Evolutionary conservation across 768 basidiomycete genomes (phyloP).

Genomic region (Ramaria sp.): DNA sequence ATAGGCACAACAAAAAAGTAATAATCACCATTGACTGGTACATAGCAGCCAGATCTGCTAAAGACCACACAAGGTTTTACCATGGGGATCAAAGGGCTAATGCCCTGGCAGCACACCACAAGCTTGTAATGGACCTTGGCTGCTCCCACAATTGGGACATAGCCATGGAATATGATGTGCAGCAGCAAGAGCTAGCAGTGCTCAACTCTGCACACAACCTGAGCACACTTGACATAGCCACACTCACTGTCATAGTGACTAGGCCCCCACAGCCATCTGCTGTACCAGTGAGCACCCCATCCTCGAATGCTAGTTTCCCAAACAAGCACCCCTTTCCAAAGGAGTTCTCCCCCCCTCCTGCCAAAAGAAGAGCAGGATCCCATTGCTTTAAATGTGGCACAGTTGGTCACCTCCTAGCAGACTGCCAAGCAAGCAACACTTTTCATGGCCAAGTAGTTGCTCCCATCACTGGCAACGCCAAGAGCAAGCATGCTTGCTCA

Average conservation of each 20-base stretch:
- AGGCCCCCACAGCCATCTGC: too few relatives aligned
- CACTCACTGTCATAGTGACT: not conserved
- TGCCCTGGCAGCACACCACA: not conserved
- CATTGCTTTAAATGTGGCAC: slow-evolving; percentile 22
- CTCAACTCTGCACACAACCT: not conserved
- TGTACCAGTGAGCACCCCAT: too few relatives aligned
- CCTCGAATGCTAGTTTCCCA: too few relatives aligned
- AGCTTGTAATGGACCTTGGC: not conserved
- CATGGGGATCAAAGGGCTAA: not conserved
- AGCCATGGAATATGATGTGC: not conserved
- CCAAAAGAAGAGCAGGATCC: not conserved
- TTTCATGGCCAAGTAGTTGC: slow-evolving; percentile 15
- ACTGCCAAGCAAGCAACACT: slow-evolving; percentile 16
- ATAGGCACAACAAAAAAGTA: slow-evolving; percentile 11
- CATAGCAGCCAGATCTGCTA: not conserved
- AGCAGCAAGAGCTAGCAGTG: not conserved
- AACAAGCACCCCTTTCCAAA: not conserved
- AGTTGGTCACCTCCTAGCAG: slow-evolving; percentile 15
- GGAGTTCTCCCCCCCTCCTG: too few relatives aligned
- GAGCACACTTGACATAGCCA: not conserved
- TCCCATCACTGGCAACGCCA: not conserved
- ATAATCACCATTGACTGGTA: slow-evolving; percentile 8
- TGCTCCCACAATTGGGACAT: not conserved
- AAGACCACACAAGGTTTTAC: not conserved
- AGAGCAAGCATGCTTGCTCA: slow-evolving; percentile 15